Evolutionary conservation across 495 filamentous ascomycete species (phyloP), one percentile per base, ranked within the genome.

Genomic region (Jackrogersella multiformis): DNA sequence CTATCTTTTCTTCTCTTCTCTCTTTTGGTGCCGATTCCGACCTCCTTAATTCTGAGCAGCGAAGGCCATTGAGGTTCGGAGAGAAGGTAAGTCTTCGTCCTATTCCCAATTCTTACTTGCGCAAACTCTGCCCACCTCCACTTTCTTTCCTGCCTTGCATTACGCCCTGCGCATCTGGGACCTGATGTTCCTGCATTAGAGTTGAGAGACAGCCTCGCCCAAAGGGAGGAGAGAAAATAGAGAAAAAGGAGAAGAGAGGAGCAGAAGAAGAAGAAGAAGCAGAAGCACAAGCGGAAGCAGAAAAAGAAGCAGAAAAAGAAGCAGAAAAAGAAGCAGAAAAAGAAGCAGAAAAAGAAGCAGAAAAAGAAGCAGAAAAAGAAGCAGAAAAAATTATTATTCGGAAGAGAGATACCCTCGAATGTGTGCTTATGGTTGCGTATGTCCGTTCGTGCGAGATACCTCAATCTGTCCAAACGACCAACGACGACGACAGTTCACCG

Each of bases 111-210:
- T 64, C 57, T 62, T 66, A 63, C 63, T 67, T 63, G 74, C 63
- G 67, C 71, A 69, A 69, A 69, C 69, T 72, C 65, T 70, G 58
- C 58, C 66, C 56, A 56, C 61, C 63, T 70, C 61, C 65, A 61
- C 71, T 56, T 58, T 56, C 61, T 66, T 61, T 69, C 69, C 63
- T 62, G 61, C 64, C 61, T 56, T 69, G 64, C 45, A 70, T 72
- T 66, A 53, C 34, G 53, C 62, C 65, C 66, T 76, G 58, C 63
- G 72, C 74, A 70, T 64, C 67, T 72, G 69, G 73, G 71, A 76
- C 69, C 72, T 64, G 57, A 71, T 69, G 74, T 78, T 77, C 74
- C 76, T 77, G 74, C 74, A 77, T 77, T 76, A 76, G 74, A 78
- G 74, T 74, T 77, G 71, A 75, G 52, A 73, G 66, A 71, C 69